phyloP scores from a whole-genome alignment of 164 flowering plant species.

The Chimonanthus praecox region DNA sequence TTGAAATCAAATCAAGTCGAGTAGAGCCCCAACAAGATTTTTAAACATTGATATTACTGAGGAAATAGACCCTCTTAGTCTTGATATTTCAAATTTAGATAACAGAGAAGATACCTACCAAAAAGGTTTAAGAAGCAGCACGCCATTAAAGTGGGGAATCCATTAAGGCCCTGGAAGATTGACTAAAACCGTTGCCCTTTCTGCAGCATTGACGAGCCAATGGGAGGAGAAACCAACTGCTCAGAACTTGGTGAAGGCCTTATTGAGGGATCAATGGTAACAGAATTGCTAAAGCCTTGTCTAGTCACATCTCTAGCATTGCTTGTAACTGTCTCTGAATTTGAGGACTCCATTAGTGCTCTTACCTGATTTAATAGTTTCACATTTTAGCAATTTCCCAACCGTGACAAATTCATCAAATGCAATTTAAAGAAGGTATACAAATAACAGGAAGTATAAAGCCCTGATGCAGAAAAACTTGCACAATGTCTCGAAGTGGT shows the following conservation, averaged over 20 bases:
- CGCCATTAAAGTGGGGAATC: slow-evolving; percentile 3
- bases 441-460: no score
- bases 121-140: slow-evolving; percentile 2
- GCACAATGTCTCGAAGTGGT: not conserved
- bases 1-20: no score
- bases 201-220: slow-evolving; percentile 58
- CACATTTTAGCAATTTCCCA: not conserved
- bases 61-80: not conserved
- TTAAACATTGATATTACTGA: not conserved
- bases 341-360: slow-evolving; percentile 48
- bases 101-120: slow-evolving; percentile 16
- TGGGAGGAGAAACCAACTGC: slow-evolving; percentile 46
- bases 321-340: slow-evolving; percentile 31
- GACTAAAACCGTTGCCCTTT: slow-evolving; percentile 46
- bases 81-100: not conserved
- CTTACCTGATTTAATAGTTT: slow-evolving; percentile 39
- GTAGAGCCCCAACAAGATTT: no score
- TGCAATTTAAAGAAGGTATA: not conserved
- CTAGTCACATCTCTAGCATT: slow-evolving; percentile 42
- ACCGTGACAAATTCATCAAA: not conserved
- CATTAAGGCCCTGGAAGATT: not conserved
- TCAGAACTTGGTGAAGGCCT: slow-evolving; percentile 66
- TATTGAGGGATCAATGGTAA: slow-evolving; percentile 38
- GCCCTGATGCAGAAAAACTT: not conserved
- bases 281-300: slow-evolving; percentile 42